Conservation (phyloP, 805 yeast species). For the Dipodascopsis uninucleata region DNA sequence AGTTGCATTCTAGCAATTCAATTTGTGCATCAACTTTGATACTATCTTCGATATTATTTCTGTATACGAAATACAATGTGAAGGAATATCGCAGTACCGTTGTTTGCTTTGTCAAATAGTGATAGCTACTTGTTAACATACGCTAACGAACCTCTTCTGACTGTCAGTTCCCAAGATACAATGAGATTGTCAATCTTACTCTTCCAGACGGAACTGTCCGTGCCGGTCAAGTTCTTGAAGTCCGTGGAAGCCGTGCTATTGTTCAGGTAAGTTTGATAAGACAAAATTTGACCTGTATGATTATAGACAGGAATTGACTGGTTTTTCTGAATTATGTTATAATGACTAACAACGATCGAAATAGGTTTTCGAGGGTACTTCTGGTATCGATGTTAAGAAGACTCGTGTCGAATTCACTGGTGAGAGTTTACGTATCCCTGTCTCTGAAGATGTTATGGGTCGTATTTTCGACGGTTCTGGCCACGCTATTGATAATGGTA, state of each 20-base stretch:
- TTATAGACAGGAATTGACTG: not conserved
- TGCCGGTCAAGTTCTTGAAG: conserved; percentile 98
- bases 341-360: not conserved
- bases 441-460: conserved; percentile 94
- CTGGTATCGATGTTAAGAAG: conserved; percentile 97
- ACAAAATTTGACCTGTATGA: not conserved
- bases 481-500: conserved; percentile 82
- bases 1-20: not conserved
- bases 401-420: conserved; percentile 98
- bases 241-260: conserved; percentile 92
- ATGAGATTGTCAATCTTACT: conserved; percentile 94
- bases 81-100: no score
- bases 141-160: no score
- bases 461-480: conserved; percentile 99
- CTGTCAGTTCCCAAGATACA: conserved; percentile 78
- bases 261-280: conserved; percentile 58
- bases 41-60: not conserved
- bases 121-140: no score
- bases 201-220: conserved; percentile 92
- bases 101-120: no score
- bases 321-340: no score
- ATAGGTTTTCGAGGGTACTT: conserved; percentile 91
- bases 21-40: not conserved
- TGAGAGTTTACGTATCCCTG: conserved; percentile 85
- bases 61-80: no score